Evolutionary conservation across 257 asterid species (phyloP), one percentile per base, ranked within the genome.

Genomic region (Osmanthus fragrans): DNA sequence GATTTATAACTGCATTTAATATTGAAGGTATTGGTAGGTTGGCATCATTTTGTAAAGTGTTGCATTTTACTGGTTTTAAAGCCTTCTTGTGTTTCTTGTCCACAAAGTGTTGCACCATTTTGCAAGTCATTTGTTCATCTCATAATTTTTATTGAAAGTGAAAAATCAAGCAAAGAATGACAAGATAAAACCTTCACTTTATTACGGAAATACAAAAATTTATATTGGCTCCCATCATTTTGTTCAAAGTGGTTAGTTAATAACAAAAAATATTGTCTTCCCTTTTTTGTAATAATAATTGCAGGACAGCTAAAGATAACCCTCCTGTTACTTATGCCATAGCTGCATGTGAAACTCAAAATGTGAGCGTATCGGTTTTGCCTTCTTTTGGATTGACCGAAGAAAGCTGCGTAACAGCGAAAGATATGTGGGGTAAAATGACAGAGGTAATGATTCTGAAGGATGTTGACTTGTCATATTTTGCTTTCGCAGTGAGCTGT

Each of bases 301-400:
- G 69, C 97, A 96, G 99, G 87, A 92, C 97, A 34, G 92, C 99
- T 25, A 96, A 89, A 87, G 92, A 81, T 56, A 92, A 96, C 60
- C 98, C 94, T 72, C 99, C 98, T 1, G 97, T 92, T 79, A 93
- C 98, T 7, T 96, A 80, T 51, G 99, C 99, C 39, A 89, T 96
- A 25, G 97, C 99, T 72, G 98, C 99, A 33, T 92, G 94, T 77
- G 99, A 96, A 83, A 92, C 99, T 76, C 99, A 96, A 86, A 96
- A 93, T 80, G 98, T 93, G 73, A 96, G 86, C 1, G 96, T 96
- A 32, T 85, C 99, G 18, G 99, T 93, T 80, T 84, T 96, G 85
- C 99, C 99, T 40, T 88, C 93, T 82, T 96, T 96, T 78, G 98
- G 97, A 74, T 86, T 96, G 80, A 80, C 88, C 10, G 99, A 94